Base-by-base conservation (phyloP, 805 yeast species). In the Clavispora santaluciae region DNA sequence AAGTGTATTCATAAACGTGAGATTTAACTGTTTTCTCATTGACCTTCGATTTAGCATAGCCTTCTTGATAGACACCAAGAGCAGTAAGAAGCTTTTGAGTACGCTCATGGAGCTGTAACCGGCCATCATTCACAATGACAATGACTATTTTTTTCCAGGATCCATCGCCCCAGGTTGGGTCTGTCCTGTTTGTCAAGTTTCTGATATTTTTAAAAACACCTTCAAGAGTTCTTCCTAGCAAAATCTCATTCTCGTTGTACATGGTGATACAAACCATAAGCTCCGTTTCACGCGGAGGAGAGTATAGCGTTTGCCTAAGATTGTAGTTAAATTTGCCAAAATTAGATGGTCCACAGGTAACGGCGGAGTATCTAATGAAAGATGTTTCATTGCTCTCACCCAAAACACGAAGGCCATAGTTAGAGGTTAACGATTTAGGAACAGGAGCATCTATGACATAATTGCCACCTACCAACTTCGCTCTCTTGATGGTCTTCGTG, bases 71-170 rank as follows among this genome's bases (percentile, higher is more conserved):
- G 30, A 85, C 84, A 18, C 99, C 99, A 40, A 91, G 60, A 2
- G 95, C 86, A 11, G 93, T 84, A 59, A 91, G 68, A 22, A 91
- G 68, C 7, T 90, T 89, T 55, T 81, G 77, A 0, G 96, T 76
- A 36, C 90, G 73, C 35, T 85, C 85, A 60, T 87, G 75, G 43
- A 91, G 79, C 51, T 89, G 87, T 11, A 79, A 76, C 54, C 98
- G 79, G 45, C 99, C 99, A 65, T 91, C 99, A 44, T 90, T 84
- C 11, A 91, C 90, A 22, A 91, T 78, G 50, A 87, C 79, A 15
- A 93, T 93, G 9, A 88, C 96, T 24, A 91, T 80, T 56, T 88
- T 91, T 53, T 90, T 88, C 98, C 98, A 91, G 0, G 95, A 80
- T 43, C 87, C 95, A 33, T 79, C 79, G n/a, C 98, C 98, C 99